These are phyloP conservation scores for Arthrinium puccinioides DNA, from an alignment of 2,329 filamentous ascomycete species.

Conservation along the genomic window DNA sequence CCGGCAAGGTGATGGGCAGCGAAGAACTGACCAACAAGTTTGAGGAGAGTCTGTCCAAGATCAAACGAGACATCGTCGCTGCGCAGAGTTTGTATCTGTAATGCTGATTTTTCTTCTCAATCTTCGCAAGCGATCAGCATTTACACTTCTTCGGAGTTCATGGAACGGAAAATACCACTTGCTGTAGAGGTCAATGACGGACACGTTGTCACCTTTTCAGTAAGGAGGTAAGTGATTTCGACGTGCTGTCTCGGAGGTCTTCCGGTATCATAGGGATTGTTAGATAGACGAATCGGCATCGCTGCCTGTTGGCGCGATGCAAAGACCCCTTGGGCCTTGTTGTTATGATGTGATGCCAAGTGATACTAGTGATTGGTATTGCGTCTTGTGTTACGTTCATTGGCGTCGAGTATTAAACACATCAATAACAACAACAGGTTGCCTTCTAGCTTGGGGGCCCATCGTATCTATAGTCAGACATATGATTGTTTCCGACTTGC, in stretches of 20 bases:
- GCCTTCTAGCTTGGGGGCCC: no score
- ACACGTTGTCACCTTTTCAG: no score
- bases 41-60: slow-evolving; percentile 75
- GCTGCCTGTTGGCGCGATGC: slow-evolving; percentile 3
- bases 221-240: not conserved
- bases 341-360: no score
- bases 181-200: slow-evolving; percentile 1
- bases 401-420: no score
- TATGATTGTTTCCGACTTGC: no score
- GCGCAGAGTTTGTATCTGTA: slow-evolving; percentile 90
- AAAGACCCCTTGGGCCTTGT: slow-evolving; percentile 1
- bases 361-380: no score
- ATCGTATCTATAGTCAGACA: no score
- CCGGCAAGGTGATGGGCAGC: slow-evolving; percentile 95
- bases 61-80: slow-evolving; percentile 88
- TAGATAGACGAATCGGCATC: slow-evolving; percentile 3
- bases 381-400: no score
- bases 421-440: no score
- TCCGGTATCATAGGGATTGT: not conserved
- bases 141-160: not conserved
- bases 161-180: slow-evolving; percentile 6
- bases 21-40: slow-evolving; percentile 92
- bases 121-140: not conserved
- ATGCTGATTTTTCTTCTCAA: slow-evolving; percentile 6
- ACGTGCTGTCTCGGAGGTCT: slow-evolving; percentile 2